These are phyloP conservation scores for Coniochaeta sp. DNA, from an alignment of 2,329 filamentous ascomycete species.

Conservation along the genomic window DNA sequence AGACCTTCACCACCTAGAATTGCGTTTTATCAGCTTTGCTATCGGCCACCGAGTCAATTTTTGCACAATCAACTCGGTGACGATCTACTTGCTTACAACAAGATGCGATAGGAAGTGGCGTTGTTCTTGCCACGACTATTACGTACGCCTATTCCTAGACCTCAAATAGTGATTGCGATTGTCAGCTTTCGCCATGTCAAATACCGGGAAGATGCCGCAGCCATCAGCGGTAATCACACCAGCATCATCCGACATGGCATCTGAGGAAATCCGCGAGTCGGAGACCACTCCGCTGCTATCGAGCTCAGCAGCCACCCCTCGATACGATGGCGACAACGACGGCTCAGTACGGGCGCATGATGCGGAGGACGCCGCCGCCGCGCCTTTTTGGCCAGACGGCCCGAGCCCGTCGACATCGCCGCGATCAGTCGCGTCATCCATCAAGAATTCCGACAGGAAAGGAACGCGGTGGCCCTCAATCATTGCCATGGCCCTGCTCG, in stretches of 20 bases:
- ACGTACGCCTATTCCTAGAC: too few relatives aligned
- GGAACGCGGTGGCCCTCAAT: constrained; percentile 68
- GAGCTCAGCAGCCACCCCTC: constrained; percentile 24
- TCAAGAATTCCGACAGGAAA: constrained; percentile 15
- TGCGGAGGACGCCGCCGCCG: not conserved
- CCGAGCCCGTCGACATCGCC: not conserved
- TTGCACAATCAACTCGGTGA: not conserved
- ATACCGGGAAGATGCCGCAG: constrained; percentile 37
- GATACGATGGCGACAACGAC: constrained; percentile 30
- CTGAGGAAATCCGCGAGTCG: constrained; percentile 10
- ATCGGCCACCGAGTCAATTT: not conserved
- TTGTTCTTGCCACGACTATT: not conserved
- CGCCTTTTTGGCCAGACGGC: not conserved
- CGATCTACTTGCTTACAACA: not conserved
- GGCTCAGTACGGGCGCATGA: constrained; percentile 15
- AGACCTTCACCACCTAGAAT: not conserved
- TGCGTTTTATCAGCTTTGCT: not conserved
- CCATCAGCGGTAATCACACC: constrained; percentile 24
- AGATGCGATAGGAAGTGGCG: not conserved
- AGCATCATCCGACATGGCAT: constrained; percentile 14
- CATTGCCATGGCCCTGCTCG: constrained; percentile 63
- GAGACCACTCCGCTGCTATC: constrained; percentile 49
- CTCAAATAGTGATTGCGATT: not conserved
- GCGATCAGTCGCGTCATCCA: constrained; percentile 10
- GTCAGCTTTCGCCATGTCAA: constrained; percentile 27